Evolutionary conservation across 805 yeast species (phyloP), one percentile per base, ranked within the genome.

Genomic region (Saturnispora dispora): DNA sequence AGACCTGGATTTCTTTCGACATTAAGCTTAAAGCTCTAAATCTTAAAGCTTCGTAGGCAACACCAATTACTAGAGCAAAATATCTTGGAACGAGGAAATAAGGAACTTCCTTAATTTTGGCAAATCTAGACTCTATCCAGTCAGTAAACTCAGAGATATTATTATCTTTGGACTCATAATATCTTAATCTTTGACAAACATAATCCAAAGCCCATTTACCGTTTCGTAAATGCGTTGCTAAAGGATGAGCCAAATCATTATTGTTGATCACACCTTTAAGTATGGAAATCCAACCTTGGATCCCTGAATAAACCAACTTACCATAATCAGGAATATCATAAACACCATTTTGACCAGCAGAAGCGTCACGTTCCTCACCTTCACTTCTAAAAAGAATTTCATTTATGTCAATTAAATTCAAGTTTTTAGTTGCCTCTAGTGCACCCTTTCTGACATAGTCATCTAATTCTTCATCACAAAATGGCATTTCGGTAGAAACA

Each of bases 171-270:
- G 49, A 42, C 43, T 60, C 64, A 58, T 79, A 88, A 57, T 80
- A 76, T 37, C 72, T 70, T 47, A 89, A 67, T 50, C 99, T 74
- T 48, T 75, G 68, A 1, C 79, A 75, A 20, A 83, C 71, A 63
- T 79, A 86, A 60, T 88, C 96, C 35, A 89, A 70, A 0, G 98
- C 95, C 99, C 99, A 91, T 37, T 72, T 66, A 1, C 98, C 98
- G 17, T 75, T 73, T 58, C 98, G 74, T 55, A 91, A 71, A 64
- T 91, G 93, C 46, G 80, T 78, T 54, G 93, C 82, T 25, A 90
- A 56, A 0, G 97, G 90, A 62, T 88, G 95, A 0, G 90, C 93
- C 27, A 91, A 73, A 57, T 90, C 82, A 61, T 91, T 91, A 40
- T 71, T 68, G 62, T 74, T 71, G 23, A 89, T 82, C 2, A 88